phyloP scores from a whole-genome alignment of 164 flowering plant genomes.

The Malania oleifera region DNA sequence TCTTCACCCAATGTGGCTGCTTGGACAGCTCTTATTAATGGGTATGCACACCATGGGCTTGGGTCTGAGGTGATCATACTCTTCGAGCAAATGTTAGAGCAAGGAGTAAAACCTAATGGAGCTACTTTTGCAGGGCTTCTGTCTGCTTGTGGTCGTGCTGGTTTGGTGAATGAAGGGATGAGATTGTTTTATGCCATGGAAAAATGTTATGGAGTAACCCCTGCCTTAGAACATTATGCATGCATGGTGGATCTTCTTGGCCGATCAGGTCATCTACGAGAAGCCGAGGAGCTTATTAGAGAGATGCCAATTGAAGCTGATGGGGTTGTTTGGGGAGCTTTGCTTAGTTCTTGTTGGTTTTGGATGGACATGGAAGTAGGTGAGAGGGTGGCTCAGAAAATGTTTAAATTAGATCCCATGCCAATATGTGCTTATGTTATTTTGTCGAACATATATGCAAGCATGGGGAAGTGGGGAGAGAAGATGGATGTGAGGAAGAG shows the following conservation, averaged over 20 bases:
- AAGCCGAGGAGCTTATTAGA: conserved; percentile 56
- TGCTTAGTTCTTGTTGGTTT: conserved; percentile 66
- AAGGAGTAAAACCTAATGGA: conserved; percentile 49
- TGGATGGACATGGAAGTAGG: conserved; percentile 59
- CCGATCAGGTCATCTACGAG: conserved; percentile 53
- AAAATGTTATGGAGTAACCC: conserved; percentile 32
- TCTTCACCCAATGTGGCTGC: conserved; percentile 67
- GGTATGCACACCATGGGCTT: conserved; percentile 58
- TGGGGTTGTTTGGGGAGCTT: conserved; percentile 50
- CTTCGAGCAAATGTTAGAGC: conserved; percentile 45
- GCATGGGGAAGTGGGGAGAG: conserved; percentile 52
- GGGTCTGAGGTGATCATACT: conserved; percentile 43
- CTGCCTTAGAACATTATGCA: conserved; percentile 65
- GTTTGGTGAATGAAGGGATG: conserved; percentile 50
- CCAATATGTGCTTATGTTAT: conserved; percentile 40
- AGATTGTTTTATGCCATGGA: conserved; percentile 48
- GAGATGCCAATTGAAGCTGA: conserved; percentile 60
- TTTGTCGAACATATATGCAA: conserved; percentile 67
- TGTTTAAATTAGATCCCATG: conserved; percentile 36
- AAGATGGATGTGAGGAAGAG: conserved; percentile 39
- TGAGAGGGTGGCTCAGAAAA: conserved; percentile 53
- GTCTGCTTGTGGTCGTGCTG: conserved; percentile 56
- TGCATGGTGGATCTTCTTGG: conserved; percentile 76
- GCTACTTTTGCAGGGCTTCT: conserved; percentile 68
- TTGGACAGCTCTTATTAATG: conserved; percentile 72